Conservation (phyloP, 2,329 filamentous ascomycete genomes). For the Tolypocladium guangdongense region DNA sequence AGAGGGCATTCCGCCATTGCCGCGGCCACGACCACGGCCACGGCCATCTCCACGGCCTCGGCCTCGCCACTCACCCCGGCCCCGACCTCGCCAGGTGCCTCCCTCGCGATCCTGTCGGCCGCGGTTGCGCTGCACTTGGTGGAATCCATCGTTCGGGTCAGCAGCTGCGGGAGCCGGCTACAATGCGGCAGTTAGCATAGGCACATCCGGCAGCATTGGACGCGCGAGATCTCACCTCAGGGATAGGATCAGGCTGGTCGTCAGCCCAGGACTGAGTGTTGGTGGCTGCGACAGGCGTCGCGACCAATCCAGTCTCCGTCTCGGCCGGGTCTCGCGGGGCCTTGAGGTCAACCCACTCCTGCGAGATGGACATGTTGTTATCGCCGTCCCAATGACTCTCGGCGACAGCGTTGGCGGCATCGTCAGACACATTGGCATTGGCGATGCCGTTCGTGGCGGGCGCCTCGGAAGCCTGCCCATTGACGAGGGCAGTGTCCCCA, state of each 20-base stretch:
- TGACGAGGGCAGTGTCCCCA: constrained; percentile 28
- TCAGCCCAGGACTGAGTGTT: constrained; percentile 71
- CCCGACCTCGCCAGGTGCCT: constrained; percentile 27
- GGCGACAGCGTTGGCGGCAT: constrained; percentile 48
- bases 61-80: constrained; percentile 39
- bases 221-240: constrained; percentile 26
- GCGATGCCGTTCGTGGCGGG: constrained; percentile 27
- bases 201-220: background rate
- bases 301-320: constrained; percentile 54
- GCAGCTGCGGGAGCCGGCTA: constrained; percentile 25
- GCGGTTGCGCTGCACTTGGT: constrained; percentile 55
- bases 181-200: constrained; percentile 1
- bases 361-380: constrained; percentile 35
- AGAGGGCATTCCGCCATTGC: constrained; percentile 23
- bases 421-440: constrained; percentile 41
- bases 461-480: constrained; percentile 30
- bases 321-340: constrained; percentile 63
- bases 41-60: constrained; percentile 40
- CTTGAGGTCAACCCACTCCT: constrained; percentile 63
- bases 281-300: constrained; percentile 44
- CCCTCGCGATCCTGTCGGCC: constrained; percentile 43
- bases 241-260: constrained; percentile 50
- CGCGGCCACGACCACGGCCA: constrained; percentile 28
- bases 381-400: constrained; percentile 54
- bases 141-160: constrained; percentile 55